These are phyloP conservation scores for Dendrobium nobile DNA, from an alignment of 106 monocot species.

Conservation along the genomic window DNA sequence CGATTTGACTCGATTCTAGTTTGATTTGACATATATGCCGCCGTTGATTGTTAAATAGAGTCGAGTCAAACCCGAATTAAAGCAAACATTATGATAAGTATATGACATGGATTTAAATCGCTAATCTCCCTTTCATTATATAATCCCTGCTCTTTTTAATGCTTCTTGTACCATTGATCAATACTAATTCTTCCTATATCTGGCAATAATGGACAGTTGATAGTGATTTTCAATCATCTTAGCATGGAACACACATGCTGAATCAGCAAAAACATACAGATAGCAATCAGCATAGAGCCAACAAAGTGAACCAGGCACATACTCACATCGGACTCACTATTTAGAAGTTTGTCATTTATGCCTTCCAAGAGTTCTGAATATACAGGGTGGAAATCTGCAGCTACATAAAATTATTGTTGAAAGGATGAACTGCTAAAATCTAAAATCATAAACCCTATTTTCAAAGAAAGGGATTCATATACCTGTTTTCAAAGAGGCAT, in stretches of 20 bases:
- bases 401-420: not conserved
- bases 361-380: conserved; percentile 40
- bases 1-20: too few species aligned
- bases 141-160: not conserved
- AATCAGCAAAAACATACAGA: not conserved
- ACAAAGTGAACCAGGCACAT: not conserved
- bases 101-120: not conserved
- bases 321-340: conserved; percentile 26
- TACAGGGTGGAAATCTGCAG: conserved; percentile 7
- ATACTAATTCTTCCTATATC: not conserved
- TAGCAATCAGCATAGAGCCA: not conserved
- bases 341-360: conserved; percentile 50
- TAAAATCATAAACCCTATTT: not conserved
- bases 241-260: not conserved
- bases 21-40: too few species aligned
- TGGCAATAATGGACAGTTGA: not conserved
- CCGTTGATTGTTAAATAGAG: too few species aligned
- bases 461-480: not conserved
- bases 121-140: not conserved
- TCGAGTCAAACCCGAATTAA: not conserved
- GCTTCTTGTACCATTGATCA: not conserved
- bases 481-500: not conserved
- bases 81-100: not conserved
- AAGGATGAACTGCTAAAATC: not conserved
- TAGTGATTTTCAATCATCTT: not conserved